Evolutionary conservation across 2,329 filamentous ascomycete species (phyloP), one percentile per base, ranked within the genome.

Genomic region (Scedosporium boydii): DNA sequence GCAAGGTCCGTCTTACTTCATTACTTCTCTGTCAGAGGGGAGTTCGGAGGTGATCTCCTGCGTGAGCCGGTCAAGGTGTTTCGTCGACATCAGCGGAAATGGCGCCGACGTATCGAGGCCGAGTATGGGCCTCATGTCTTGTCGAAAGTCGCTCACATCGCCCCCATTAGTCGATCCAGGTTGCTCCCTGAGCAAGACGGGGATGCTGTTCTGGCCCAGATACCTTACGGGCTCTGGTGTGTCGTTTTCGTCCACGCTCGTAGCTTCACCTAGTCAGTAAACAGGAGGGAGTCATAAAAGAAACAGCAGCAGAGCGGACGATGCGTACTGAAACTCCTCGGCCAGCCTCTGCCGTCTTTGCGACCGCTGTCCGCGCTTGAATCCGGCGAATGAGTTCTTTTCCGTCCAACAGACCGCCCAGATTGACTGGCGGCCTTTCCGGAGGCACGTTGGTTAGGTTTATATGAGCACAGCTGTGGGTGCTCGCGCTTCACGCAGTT

Each of bases 401-500:
- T 81, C 69, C 65, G 65, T 53, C 59, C 64, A n/a, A 63, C 60
- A 48, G 61, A 57, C 38, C 61, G 63, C 63, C 63, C 59, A 38
- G 68, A 65, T 27, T 64, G 61, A 56, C 63, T 59, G 27, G 65
- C 64, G 6, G 70, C 66, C 3, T 73, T 68, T 59, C 69, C 62
- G 2, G 74, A 69, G 14, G 69, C 60, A 14, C 71, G 70, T 21
- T 69, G 73, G 70, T 87, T 87, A 14, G 85, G 85, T 69, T 87
- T 87, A 74, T 87, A 87, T 29, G 84, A 87, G 70, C 85, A 88
- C 59, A 88, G 76, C 72, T 83, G 79, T 2, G 84, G 79, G 67
- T 88, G 85, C 64, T 87, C 84, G 62, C 85, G 76, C 75, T 87
- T 87, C 69, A 86, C 80, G 69, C 85, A 88, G 70, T 88, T 88